Base-by-base conservation (phyloP, 768 basidiomycete species). In the Fistulinella prunicolor region DNA sequence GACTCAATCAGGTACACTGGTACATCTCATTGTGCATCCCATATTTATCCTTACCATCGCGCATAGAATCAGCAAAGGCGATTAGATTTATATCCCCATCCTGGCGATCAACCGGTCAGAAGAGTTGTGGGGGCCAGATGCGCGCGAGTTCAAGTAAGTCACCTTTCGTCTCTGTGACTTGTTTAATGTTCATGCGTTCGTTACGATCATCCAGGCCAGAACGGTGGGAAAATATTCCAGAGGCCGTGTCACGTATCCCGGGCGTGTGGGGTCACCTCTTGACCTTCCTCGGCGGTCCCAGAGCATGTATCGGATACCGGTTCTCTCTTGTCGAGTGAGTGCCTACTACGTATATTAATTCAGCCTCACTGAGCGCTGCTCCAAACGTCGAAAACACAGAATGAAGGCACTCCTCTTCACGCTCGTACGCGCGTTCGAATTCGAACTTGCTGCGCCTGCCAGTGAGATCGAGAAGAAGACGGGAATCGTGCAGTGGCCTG, bases 141-240 rank as follows among this genome's bases (percentile, higher is more conserved):
- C 35, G 2, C n/a, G 13, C 35, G 35, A 36, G 16, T 36, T 36
- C 35, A 36, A 36, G 35, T 36, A 36, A 4, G 17, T 17, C 30
- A 32, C 13, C 13, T 4, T 32, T 32, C 30, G 10, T 36, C 5
- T 8, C 13, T 4, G 10, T 36, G 17, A 17, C 35, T 19, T 36
- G n/a, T 4, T 19, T 36, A 6, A 28, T 16, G 6, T 13, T 16
- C 5, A 19, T 17, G 16, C n/a, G 6, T 8, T 16, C 10, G 16
- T 7, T 36, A 19, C 4, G 4, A 8, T 4, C 5, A 32, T 42
- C 2, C 9, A 47, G 46, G 22, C 46, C 38, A 12, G 46, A 47
- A 39, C 29, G 46, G 3, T 47, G 46, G 46, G 24, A 47, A 24
- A 47, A 39, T 23, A 9, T 40, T 4, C 46, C 46, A 6, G 38